Percentiles rank a stretch among this genome's conserved stretches.
Evolutionary conservation across 2,329 filamentous ascomycete species (phyloP).

Genomic region (Emergomyces pasteurianus): DNA sequence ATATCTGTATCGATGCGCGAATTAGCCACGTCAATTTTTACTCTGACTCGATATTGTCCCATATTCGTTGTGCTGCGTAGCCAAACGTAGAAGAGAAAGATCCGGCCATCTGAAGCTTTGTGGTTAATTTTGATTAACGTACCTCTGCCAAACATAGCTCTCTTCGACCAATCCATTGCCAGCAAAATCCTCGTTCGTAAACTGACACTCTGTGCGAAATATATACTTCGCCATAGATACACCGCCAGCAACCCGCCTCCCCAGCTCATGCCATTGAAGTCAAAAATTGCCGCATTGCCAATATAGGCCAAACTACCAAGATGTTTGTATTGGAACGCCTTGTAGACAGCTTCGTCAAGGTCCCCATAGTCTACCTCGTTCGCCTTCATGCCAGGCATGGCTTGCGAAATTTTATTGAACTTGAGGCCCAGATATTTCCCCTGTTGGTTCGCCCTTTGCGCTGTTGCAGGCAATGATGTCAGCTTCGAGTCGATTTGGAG

Average conservation of each 20-base stretch:
- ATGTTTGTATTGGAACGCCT: conserved; percentile 87
- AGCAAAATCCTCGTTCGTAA: conserved; percentile 76
- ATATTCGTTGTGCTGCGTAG: neutral
- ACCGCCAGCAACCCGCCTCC: conserved; percentile 82
- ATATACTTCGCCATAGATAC: conserved; percentile 90
- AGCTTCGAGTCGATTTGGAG: conserved; percentile 90
- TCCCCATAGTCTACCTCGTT: conserved; percentile 85
- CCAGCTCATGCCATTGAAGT: conserved; percentile 66
- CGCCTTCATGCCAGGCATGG: conserved; percentile 58
- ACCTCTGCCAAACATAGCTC: conserved; percentile 92
- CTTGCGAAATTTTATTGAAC: conserved; percentile 78
- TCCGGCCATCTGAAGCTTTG: neutral
- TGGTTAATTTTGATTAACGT: conserved; percentile 14
- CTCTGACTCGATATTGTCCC: neutral
- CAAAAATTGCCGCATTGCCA: conserved; percentile 92
- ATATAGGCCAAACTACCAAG: conserved; percentile 88
- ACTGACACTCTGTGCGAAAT: conserved; percentile 96
- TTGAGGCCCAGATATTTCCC: conserved; percentile 86
- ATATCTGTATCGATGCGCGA: conserved; percentile 30
- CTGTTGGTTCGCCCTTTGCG: conserved; percentile 93
- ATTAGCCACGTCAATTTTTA: neutral
- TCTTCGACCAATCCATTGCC: conserved; percentile 98
- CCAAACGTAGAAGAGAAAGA: neutral
- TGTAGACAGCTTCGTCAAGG: conserved; percentile 82
- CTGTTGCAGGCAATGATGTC: conserved; percentile 86